Percentiles rank a stretch among this genome's conserved stretches.
Evolutionary conservation across 2,329 filamentous ascomycete species (phyloP).

Genomic region (Alternaria hordeiaustralica): DNA sequence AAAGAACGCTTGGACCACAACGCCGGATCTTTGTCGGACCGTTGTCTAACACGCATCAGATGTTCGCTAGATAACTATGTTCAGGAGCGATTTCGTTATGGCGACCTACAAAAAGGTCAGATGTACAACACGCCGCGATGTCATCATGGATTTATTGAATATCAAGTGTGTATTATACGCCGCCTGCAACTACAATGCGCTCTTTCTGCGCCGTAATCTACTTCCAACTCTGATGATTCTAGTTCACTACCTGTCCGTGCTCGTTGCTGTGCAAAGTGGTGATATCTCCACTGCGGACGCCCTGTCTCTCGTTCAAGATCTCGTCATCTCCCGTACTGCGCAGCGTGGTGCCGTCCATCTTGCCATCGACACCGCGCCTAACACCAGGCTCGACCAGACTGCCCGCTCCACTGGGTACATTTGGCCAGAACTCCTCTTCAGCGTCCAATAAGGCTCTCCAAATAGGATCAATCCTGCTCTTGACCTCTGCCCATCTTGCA

Average conservation of each 20-base stretch:
- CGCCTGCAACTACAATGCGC: background rate
- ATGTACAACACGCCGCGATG: background rate
- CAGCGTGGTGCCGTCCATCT: constrained; percentile 11
- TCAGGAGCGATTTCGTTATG: background rate
- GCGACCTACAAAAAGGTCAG: background rate
- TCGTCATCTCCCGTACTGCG: constrained; percentile 4
- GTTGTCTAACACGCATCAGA: background rate
- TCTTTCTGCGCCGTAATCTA: background rate
- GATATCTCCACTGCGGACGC: constrained; percentile 3
- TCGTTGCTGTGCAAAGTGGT: constrained; percentile 1
- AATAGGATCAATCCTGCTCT: constrained; percentile 27
- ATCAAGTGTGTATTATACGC: background rate
- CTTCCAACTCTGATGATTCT: background rate
- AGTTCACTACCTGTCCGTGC: background rate
- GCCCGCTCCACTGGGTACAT: constrained; percentile 11
- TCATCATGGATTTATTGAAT: background rate
- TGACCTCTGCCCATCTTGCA: constrained; percentile 26
- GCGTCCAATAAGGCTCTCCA: constrained; percentile 41
- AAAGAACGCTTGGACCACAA: background rate
- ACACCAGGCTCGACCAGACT: constrained; percentile 11
- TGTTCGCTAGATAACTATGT: background rate
- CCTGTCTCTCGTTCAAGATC: constrained; percentile 1
- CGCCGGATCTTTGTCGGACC: constrained; percentile 10
- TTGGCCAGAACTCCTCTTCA: constrained; percentile 45
- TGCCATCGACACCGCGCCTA: constrained; percentile 3